phyloP scores from a whole-genome alignment of 352 stramenopile species.

The Saprolegnia parasitica region DNA sequence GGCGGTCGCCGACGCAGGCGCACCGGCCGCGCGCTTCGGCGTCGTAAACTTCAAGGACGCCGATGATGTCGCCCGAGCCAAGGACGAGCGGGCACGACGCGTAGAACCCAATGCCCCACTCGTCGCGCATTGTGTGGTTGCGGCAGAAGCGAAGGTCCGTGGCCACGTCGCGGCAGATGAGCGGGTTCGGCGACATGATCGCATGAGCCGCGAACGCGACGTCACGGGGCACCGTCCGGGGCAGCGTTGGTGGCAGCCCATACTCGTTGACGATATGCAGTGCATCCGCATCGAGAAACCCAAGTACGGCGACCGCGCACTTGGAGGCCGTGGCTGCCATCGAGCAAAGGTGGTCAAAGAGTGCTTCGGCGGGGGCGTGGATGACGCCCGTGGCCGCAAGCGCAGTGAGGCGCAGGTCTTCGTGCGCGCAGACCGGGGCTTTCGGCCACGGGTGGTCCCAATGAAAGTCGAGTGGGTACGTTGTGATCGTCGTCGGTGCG shows the following conservation, averaged over 20 bases:
- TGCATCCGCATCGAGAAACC: constrained; percentile 52
- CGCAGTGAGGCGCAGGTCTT: constrained; percentile 65
- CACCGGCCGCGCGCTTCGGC: constrained; percentile 47
- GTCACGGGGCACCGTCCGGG: constrained; percentile 35
- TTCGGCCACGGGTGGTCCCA: constrained; percentile 85
- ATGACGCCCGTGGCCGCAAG: constrained; percentile 30
- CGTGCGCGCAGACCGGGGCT: constrained; percentile 58
- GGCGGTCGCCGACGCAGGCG: constrained; percentile 54
- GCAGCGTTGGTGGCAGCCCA: constrained; percentile 36
- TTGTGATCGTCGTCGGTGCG: constrained; percentile 18
- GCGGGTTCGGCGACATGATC: constrained; percentile 49
- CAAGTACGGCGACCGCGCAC: constrained; percentile 62
- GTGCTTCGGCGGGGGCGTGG: constrained; percentile 5
- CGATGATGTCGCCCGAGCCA: constrained; percentile 61
- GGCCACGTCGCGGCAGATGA: constrained; percentile 64
- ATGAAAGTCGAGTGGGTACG: constrained; percentile 83
- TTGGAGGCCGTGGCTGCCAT: constrained; percentile 73
- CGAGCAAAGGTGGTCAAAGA: constrained; percentile 61
- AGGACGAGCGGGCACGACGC: constrained; percentile 73
- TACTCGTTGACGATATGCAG: constrained; percentile 54
- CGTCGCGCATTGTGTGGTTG: constrained; percentile 55
- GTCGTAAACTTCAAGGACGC: constrained; percentile 69
- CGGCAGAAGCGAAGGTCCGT: constrained; percentile 58
- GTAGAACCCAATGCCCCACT: constrained; percentile 57
- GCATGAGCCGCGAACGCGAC: constrained; percentile 60